Base-by-base conservation (phyloP, 2,329 filamentous ascomycete genomes). In the Neocucurbitaria cava region DNA sequence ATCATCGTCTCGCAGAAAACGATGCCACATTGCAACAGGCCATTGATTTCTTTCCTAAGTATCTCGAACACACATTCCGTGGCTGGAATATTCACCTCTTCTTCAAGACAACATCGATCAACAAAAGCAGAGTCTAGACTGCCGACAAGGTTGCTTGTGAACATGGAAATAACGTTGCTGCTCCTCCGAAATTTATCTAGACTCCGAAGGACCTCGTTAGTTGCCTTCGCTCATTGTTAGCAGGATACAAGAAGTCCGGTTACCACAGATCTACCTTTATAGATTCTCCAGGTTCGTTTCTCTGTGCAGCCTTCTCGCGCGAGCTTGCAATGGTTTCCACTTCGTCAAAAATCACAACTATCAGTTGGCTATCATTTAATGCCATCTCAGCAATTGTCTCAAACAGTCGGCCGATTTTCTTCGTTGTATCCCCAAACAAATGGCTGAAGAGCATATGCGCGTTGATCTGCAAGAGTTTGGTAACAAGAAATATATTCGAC, bases 271-370 rank as follows among this genome's bases (percentile, higher is more conserved):
- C 44, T 58, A 75, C 79, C 40, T 81, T 71, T 56, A 83, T 66
- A 1, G 77, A 76, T 59, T 83, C 81, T 13, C 69, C 72, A 30
- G 78, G 79, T 53, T 83, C 81, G 45, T 76, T 77, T 13, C 73
- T 70, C 36, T 47, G 63, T 1, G 74, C 57, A 2, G 76, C 73
- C 40, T 76, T 71, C 51, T 81, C 76, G 30, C 81, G 75, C 6
- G 70, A 76, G 38, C 76, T 71, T n/a, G 80, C 77, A 17, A 83
- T 65, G 2, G 76, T 81, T 56, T 83, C 81, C 15, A 83, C 75
- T 54, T 83, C 81, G 51, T 83, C 81, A 33, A 83, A 77, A 17
- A 83, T 66, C 0, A 83, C 76, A 43, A 77, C 78, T 15, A 80
- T 63, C 3, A 83, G 70, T 0, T 71, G 76, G 30, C 68, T 69